These are phyloP conservation scores for Ceratobasidium theobromae DNA, from an alignment of 1,284 basidiomycete genomes.

Conservation along the genomic window DNA sequence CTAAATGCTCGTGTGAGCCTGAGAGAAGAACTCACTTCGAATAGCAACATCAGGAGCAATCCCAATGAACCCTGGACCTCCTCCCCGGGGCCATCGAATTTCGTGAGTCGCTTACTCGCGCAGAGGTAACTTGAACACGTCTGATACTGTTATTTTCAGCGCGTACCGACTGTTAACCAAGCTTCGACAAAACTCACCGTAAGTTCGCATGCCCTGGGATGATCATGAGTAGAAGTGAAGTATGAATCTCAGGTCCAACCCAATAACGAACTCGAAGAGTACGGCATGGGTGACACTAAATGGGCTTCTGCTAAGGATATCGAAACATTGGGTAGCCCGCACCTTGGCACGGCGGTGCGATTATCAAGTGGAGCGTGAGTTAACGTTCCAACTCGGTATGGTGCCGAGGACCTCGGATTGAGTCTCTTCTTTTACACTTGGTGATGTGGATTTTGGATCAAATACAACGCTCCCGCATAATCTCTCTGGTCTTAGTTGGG, in stretches of 20 bases:
- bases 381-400: too few species aligned
- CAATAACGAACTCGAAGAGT: constrained; percentile 22
- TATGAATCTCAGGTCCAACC: constrained; percentile 1
- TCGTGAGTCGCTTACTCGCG: too few species aligned
- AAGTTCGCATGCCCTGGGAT: not conserved
- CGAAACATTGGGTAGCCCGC: not conserved
- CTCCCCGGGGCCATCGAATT: too few species aligned
- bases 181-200: constrained; percentile 12
- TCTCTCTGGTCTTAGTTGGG: too few species aligned
- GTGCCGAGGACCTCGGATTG: too few species aligned
- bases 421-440: too few species aligned
- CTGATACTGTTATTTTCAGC: too few species aligned
- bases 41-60: constrained; percentile 1
- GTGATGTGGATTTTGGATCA: too few species aligned
- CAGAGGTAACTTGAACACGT: too few species aligned
- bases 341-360: not conserved
- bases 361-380: too few species aligned
- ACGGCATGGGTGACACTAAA: not conserved
- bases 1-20: constrained; percentile 19
- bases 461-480: too few species aligned
- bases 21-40: constrained; percentile 12
- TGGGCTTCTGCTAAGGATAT: not conserved
- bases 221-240: not conserved
- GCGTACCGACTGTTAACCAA: not conserved
- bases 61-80: too few species aligned